These are phyloP conservation scores for Pseudogymnoascus sp. DNA, from an alignment of 2,329 filamentous ascomycete species.

Conservation along the genomic window DNA sequence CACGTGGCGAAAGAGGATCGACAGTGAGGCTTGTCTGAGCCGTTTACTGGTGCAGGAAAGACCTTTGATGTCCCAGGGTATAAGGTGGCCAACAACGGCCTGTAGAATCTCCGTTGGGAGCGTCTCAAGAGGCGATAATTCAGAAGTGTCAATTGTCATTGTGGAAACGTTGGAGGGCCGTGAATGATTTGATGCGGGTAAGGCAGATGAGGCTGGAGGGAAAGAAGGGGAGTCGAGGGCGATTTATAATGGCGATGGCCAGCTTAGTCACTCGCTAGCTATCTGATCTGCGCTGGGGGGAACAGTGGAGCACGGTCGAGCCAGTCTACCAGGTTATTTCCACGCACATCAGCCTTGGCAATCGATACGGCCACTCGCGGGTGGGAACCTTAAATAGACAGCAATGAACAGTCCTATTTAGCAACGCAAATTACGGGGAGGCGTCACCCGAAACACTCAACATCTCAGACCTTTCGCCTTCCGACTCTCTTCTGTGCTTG, in stretches of 20 bases:
- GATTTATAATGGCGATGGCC: not conserved
- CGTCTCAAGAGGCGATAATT: not conserved
- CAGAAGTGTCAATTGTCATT: not conserved
- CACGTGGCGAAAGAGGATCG: no score
- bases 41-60: no score
- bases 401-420: not conserved
- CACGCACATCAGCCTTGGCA: not conserved
- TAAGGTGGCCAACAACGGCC: constrained; percentile 11
- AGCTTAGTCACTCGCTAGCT: no score
- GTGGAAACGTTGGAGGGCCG: not conserved
- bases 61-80: constrained; percentile 12
- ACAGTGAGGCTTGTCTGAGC: no score
- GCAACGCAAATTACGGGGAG: not conserved
- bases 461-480: not conserved
- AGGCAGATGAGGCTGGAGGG: not conserved
- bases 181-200: not conserved
- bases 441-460: not conserved
- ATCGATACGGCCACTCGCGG: not conserved
- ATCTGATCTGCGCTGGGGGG: no score
- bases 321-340: not conserved
- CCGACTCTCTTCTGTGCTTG: not conserved
- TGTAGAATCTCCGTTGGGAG: constrained; percentile 13
- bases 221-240: not conserved
- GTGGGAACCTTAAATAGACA: not conserved
- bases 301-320: no score